phyloP scores from a whole-genome alignment of 306 rosid species.

The Phaseolus lunatus region DNA sequence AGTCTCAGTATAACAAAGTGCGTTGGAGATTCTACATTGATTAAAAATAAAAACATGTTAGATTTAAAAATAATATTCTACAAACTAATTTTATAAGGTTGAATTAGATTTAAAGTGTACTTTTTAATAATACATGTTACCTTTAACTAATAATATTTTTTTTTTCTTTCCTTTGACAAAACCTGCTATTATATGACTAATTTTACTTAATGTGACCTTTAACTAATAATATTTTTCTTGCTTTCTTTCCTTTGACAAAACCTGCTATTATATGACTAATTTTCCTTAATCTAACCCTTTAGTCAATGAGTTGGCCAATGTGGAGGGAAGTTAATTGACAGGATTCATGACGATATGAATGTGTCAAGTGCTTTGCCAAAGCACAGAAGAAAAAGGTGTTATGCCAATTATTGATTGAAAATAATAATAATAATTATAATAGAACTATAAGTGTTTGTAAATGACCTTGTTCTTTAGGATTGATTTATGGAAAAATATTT shows the following conservation, averaged over 20 bases:
- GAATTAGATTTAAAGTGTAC: too few species aligned
- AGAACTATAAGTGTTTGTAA: too few species aligned
- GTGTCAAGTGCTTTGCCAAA: constrained; percentile 16
- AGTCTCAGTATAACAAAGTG: too few species aligned
- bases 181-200: constrained; percentile 31
- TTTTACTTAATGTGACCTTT: constrained; percentile 30
- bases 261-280: constrained; percentile 30
- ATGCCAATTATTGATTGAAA: not conserved
- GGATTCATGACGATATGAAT: constrained; percentile 45
- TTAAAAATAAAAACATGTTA: too few species aligned
- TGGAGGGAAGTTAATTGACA: not conserved
- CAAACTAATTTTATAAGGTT: too few species aligned
- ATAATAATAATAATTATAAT: not conserved
- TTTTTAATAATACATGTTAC: too few species aligned
- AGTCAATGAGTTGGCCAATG: constrained; percentile 16
- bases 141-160: constrained; percentile 4
- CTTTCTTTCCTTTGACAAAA: constrained; percentile 50
- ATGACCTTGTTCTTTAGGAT: not conserved
- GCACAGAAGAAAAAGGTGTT: not conserved
- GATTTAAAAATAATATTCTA: too few species aligned
- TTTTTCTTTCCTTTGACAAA: constrained; percentile 49
- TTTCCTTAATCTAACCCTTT: constrained; percentile 21
- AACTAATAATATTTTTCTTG: not conserved
- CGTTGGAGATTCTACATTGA: too few species aligned
- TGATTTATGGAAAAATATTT: not conserved